Percentiles rank a stretch among this genome's conserved stretches.
phyloP scores from a whole-genome alignment of 257 asterid species.

The Echites panduratus region DNA sequence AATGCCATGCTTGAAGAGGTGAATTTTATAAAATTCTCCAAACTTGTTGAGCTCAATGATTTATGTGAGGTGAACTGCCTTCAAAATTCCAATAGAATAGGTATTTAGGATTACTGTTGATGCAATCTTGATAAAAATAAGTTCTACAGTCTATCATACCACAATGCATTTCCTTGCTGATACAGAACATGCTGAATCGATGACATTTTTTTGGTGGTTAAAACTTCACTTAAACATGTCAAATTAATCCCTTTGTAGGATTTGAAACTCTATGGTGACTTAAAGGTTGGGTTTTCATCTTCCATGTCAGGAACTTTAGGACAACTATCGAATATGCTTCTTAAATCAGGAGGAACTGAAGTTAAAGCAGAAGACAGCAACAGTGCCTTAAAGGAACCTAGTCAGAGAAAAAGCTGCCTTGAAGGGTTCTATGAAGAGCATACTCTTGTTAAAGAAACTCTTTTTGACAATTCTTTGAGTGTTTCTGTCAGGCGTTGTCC shows the following conservation, averaged over 20 bases:
- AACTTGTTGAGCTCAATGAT: neutral
- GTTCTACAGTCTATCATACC: neutral
- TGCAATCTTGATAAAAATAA: neutral
- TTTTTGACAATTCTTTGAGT: conserved; percentile 37
- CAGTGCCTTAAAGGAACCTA: conserved; percentile 20
- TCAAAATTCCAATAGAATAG: neutral
- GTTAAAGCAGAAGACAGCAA: conserved; percentile 30
- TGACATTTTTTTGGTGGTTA: neutral
- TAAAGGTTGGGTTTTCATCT: conserved; percentile 8
- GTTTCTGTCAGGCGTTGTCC: conserved; percentile 56
- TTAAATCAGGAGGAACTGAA: conserved; percentile 42
- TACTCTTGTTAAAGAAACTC: conserved; percentile 51
- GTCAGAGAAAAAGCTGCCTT: conserved; percentile 33
- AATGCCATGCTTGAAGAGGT: neutral
- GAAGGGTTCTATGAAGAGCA: conserved; percentile 76
- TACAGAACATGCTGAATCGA: neutral
- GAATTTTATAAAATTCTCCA: neutral
- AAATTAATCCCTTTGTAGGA: neutral
- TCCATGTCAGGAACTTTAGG: conserved; percentile 54
- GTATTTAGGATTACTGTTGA: neutral
- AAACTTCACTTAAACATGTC: neutral
- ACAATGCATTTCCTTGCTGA: neutral
- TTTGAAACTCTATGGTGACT: neutral
- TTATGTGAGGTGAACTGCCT: neutral
- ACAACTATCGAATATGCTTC: conserved; percentile 50